Base-by-base conservation (phyloP, 768 basidiomycete genomes). In the Cystobasidium ongulense region DNA sequence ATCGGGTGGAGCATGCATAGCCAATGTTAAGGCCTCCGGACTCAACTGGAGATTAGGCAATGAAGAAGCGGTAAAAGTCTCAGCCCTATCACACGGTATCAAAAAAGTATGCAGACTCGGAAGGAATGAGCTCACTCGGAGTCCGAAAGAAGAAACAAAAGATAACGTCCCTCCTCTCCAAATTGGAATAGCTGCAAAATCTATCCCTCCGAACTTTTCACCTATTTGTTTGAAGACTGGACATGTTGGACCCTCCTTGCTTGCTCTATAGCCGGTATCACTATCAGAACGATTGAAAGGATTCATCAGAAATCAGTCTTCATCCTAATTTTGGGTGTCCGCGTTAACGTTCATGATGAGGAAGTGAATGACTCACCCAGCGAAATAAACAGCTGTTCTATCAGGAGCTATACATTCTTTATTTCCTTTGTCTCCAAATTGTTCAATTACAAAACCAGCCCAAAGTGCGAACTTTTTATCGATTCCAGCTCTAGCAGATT, bases 121-220 rank as follows among this genome's bases (percentile, higher is more conserved):
- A 13, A 46, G 18, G 23, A 31, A 35, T 18, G 21, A n/a, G 15
- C 82, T 72, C 65, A 84, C 84, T 15, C 81, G 76, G 41, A 83
- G 78, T 10, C 84, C 84, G 38, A 82, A 75, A 5, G 81, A 79
- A 8, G 80, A 79, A 50, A 84, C 74, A 67, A 83, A 81, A 1
- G 82, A 81, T 15, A 84, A 78, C 17, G 83, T 80, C 21, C 83
- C 83, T 17, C 84, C 84, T 17, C 83, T 80, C 84, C 84, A 84
- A 35, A 84, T 84, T 13, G 84, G 84, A 1, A 84, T 76, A 78
- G 83, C 81, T 1, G 83, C 81, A 25, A 84, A 74, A 76, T 83
- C 82, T 36, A 84, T 80, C 1, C 83, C 84, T 0, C 82, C 83
- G 36, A 80, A 81, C 70, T 78, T 79, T 7, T 79, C 66, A 1